phyloP scores from a whole-genome alignment of 305 asterid genomes.

The Stenogyne calaminthoides region DNA sequence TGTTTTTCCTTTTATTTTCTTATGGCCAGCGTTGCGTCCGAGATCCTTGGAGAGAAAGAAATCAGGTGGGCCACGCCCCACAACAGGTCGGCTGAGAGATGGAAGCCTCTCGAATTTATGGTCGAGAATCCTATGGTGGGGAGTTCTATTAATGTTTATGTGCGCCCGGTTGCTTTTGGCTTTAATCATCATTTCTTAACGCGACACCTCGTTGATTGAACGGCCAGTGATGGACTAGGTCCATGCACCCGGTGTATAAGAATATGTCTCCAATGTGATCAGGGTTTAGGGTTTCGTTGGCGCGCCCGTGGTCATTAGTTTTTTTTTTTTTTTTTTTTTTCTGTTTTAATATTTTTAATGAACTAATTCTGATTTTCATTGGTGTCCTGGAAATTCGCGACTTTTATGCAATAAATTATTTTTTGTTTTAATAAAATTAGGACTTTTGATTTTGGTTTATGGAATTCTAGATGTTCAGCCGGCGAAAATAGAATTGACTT shows the following conservation, averaged over 20 bases:
- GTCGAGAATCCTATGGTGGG: background rate
- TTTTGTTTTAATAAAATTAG: background rate
- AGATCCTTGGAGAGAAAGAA: constrained; percentile 44
- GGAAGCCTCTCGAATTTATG: constrained; percentile 42
- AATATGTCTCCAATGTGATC: background rate
- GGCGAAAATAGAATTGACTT: background rate
- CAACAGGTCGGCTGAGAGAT: constrained; percentile 5
- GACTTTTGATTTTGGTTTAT: background rate
- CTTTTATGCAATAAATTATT: background rate
- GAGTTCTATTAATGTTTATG: background rate
- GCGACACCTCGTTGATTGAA: background rate
- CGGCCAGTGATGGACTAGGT: background rate
- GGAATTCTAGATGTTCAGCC: background rate
- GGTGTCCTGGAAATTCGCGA: background rate
- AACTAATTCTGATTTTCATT: background rate
- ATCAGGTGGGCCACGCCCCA: constrained; percentile 26
- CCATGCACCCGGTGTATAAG: background rate
- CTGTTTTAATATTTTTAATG: background rate
- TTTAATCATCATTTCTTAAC: background rate
- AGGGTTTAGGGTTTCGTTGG: constrained; percentile 43
- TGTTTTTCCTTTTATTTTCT: background rate
- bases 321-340: background rate
- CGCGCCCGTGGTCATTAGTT: background rate
- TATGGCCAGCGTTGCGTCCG: constrained; percentile 30
- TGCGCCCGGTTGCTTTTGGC: background rate